Percentiles rank a stretch among this genome's conserved stretches.
Evolutionary conservation across 768 basidiomycete genomes (phyloP).

Genomic region (Myochromella boudieri): DNA sequence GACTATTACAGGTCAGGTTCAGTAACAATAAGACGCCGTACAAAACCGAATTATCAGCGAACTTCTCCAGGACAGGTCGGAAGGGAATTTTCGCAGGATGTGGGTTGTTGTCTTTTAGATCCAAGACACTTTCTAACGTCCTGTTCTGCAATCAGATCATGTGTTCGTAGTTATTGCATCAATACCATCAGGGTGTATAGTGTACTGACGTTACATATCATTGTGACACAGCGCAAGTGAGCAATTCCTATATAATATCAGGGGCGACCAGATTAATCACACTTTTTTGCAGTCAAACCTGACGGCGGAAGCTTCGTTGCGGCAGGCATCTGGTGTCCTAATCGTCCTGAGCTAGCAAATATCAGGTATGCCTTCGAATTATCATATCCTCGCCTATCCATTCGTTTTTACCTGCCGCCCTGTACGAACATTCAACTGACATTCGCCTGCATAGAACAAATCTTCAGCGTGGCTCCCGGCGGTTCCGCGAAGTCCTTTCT

Average conservation of each 20-base stretch:
- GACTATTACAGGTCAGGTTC: constrained; percentile 87
- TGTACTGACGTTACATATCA: background rate
- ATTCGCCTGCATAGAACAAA: constrained; percentile 47
- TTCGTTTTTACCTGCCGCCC: background rate
- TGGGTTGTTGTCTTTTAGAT: constrained; percentile 36
- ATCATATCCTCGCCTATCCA: constrained; percentile 2
- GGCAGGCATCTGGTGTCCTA: constrained; percentile 79
- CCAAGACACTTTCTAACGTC: background rate
- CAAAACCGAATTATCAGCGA: constrained; percentile 78
- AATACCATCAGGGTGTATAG: background rate
- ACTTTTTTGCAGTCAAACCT: constrained; percentile 49
- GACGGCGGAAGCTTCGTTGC: constrained; percentile 73
- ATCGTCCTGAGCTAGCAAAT: constrained; percentile 73
- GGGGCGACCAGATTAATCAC: background rate
- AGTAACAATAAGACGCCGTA: constrained; percentile 97
- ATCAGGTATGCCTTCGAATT: constrained; percentile 59
- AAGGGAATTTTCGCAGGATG: constrained; percentile 91
- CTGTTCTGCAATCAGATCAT: constrained; percentile 47
- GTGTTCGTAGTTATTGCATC: constrained; percentile 36
- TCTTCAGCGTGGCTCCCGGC: constrained; percentile 57
- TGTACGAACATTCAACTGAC: background rate
- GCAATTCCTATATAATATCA: background rate
- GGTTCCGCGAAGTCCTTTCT: constrained; percentile 67
- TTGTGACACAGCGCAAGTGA: constrained; percentile 10
- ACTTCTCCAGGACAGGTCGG: constrained; percentile 84